A percentile compares a stretch with the other conserved stretches of the same genome.
phyloP scores from a whole-genome alignment of 345 rosid genomes.

The Cardiospermum halicacabum region DNA sequence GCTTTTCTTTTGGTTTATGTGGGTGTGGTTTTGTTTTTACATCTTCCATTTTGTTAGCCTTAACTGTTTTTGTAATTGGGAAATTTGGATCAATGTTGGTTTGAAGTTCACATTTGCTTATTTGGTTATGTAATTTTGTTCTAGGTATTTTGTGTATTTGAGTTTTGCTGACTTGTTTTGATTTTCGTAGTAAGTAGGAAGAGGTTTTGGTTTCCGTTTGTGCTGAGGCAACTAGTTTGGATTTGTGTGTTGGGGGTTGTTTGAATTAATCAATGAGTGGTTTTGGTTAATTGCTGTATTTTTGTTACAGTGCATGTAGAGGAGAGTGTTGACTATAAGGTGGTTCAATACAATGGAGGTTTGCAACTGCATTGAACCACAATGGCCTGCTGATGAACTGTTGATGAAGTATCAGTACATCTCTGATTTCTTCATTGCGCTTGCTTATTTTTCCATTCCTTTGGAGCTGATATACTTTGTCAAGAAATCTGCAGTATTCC shows the following conservation, averaged over 20 bases:
- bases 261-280: not conserved
- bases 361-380: conserved; percentile 94
- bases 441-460: conserved; percentile 97
- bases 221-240: not conserved
- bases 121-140: not conserved
- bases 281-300: not conserved
- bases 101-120: not conserved
- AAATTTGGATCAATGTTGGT: not conserved
- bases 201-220: not conserved
- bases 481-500: conserved; percentile 89
- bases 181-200: not conserved
- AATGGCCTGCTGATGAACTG: conserved; percentile 88
- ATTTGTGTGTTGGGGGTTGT: not conserved
- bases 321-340: conserved; percentile 17
- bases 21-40: not conserved
- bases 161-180: not conserved
- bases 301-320: conserved; percentile 28
- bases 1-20: not conserved
- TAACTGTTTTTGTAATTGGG: not conserved
- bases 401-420: conserved; percentile 96
- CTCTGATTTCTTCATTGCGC: conserved; percentile 95
- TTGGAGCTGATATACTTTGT: conserved; percentile 93
- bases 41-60: not conserved
- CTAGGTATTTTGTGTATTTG: not conserved
- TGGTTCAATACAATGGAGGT: conserved; percentile 51